Evolutionary conservation across 139 green algal genomes (phyloP).

Genomic region (Ettlia oleoabundans): DNA sequence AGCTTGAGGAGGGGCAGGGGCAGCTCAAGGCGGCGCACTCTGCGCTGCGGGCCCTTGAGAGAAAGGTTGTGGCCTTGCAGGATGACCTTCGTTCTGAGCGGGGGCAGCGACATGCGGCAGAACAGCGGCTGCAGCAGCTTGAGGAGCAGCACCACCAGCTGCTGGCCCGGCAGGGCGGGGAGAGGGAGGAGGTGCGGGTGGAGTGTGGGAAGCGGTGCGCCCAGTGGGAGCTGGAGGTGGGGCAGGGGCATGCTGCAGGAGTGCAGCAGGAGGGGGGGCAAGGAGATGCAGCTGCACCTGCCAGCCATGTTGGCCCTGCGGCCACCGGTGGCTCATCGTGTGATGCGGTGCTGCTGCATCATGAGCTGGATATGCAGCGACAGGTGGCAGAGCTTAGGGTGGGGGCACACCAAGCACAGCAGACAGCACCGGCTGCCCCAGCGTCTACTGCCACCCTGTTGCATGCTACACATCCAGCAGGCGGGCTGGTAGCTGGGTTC

Average conservation of each 20-base stretch:
- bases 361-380: neutral
- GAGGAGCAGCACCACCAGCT: neutral
- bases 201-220: neutral
- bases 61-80: neutral
- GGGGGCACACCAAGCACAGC: neutral
- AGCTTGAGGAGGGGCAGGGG: neutral
- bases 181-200: neutral
- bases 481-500: too few relatives aligned
- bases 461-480: neutral
- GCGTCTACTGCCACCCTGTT: neutral
- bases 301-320: neutral
- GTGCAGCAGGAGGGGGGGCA: neutral
- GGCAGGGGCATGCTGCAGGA: too few relatives aligned
- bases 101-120: neutral
- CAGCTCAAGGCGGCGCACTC: slow-evolving; percentile 10
- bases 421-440: neutral
- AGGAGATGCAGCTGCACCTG: neutral
- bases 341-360: neutral
- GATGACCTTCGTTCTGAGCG: too few relatives aligned
- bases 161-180: too few relatives aligned
- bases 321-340: neutral
- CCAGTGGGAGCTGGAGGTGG: neutral
- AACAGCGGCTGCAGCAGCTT: neutral
- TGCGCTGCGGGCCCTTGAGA: slow-evolving; percentile 18
- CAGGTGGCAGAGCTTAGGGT: slow-evolving; percentile 4